Evolutionary conservation across 1,284 basidiomycete genomes (phyloP), one percentile per base, ranked within the genome.

Genomic region (Ustilago nuda): DNA sequence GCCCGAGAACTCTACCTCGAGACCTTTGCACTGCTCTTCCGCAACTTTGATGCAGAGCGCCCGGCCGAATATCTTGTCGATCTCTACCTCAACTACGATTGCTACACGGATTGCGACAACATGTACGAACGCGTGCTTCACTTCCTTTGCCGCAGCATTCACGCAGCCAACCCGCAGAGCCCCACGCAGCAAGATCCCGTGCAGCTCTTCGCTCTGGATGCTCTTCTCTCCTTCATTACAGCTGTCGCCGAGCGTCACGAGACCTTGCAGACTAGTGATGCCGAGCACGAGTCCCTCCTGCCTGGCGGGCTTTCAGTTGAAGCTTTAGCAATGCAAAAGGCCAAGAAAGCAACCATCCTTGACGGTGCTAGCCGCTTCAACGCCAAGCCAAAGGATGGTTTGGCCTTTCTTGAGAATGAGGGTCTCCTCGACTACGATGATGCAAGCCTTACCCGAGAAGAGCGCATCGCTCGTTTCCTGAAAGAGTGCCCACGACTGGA

Each of bases 31-130:
- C 92, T 94, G 68, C 90, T 98, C 56, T 72, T 81, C 58, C 72
- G 92, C 92, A 35, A 89, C 61, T 69, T 68, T 17, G 73, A 77
- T 48, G 30, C 58, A 27, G 60, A 69, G 35, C 69, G 63, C 17
- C 37, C 65, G 55, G 90, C 92, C 1, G 92, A 92, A 82, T 95
- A 96, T 87, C 94, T 98, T 92, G 94, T 97, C 52, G 94, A 98
- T 83, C 88, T 98, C 11, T 99, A 94, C 88, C 89, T 91, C 66
- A 99, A 99, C 86, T 99, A 97, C 86, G 97, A 99, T 86, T 98
- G 95, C 85, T 93, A 98, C 82, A 91, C 93, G 73, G 95, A 98
- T 83, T 95, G 93, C 86, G 95, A 98, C 87, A 95, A 99, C 85
- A 87, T 99, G 66, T 98, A 96, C 82, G 95, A 98, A 85, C 89